These are phyloP conservation scores for Aspergillus intermedius DNA, from an alignment of 2,329 filamentous ascomycete genomes.

Conservation along the genomic window DNA sequence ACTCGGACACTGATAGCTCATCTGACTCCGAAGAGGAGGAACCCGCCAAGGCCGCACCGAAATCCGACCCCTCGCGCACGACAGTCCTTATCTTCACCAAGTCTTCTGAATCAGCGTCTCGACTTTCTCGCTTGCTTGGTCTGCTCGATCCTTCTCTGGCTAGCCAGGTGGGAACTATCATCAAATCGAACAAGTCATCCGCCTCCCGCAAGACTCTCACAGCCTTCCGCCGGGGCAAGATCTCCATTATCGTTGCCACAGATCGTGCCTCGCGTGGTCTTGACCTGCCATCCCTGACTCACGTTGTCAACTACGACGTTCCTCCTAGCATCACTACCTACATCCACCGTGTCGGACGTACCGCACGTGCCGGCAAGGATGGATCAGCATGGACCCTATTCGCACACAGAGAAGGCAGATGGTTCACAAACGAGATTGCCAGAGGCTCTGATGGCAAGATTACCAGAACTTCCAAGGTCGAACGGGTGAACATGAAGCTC, in stretches of 20 bases:
- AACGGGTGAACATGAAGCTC: conserved; percentile 25
- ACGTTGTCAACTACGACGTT: conserved; percentile 92
- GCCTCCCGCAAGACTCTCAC: conserved; percentile 61
- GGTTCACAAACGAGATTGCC: conserved; percentile 85
- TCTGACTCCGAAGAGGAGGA: conserved; percentile 14
- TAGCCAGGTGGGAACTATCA: conserved; percentile 60
- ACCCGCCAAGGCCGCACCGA: conserved; percentile 14
- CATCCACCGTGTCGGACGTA: conserved; percentile 85
- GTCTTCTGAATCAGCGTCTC: conserved; percentile 80
- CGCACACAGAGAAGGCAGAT: conserved; percentile 72
- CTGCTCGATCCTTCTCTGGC: conserved; percentile 58
- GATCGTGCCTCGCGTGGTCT: conserved; percentile 90
- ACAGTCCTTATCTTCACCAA: conserved; percentile 78
- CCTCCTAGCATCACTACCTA: conserved; percentile 75
- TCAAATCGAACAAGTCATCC: conserved; percentile 69
- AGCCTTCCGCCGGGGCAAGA: conserved; percentile 56
- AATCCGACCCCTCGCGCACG: conserved; percentile 29
- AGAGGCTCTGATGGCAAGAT: conserved; percentile 35
- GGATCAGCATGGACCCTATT: conserved; percentile 85
- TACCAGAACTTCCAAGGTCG: conserved; percentile 21
- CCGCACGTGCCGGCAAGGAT: conserved; percentile 68
- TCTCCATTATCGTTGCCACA: conserved; percentile 77
- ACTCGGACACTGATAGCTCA: conserved; percentile 13
- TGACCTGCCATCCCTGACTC: conserved; percentile 69
- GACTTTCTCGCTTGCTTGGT: conserved; percentile 71